Evolutionary conservation across 2,329 filamentous ascomycete genomes (phyloP).

Genomic region (Talaromyces marneffei): DNA sequence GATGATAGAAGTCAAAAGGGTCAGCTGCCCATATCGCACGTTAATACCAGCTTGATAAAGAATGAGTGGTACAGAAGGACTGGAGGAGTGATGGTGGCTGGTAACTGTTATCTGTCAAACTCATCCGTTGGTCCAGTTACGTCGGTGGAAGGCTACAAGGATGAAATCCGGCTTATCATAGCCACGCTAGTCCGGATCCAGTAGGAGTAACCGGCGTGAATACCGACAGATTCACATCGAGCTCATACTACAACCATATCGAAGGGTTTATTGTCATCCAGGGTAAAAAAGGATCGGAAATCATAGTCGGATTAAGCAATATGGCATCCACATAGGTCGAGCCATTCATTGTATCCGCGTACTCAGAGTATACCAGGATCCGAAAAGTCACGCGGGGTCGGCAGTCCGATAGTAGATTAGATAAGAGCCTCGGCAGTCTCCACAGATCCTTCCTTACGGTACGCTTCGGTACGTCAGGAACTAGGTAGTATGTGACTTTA

Average conservation of each 20-base stretch:
- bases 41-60: neutral
- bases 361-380: no score
- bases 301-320: neutral
- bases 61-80: neutral
- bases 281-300: neutral
- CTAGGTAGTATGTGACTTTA: no score
- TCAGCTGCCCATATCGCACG: neutral
- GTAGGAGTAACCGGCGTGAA: neutral
- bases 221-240: no score
- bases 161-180: neutral
- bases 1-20: neutral
- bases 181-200: neutral
- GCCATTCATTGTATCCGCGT: no score
- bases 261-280: neutral
- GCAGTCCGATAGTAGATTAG: no score
- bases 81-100: neutral
- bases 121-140: neutral
- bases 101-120: neutral
- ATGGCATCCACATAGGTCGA: no score
- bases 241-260: neutral
- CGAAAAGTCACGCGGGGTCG: no score
- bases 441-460: neutral
- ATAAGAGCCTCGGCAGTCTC: conserved; percentile 14
- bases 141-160: neutral
- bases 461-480: no score